Evolutionary conservation across 352 stramenopile species (phyloP).

Genomic region (Phytophthora boehmeriae): DNA sequence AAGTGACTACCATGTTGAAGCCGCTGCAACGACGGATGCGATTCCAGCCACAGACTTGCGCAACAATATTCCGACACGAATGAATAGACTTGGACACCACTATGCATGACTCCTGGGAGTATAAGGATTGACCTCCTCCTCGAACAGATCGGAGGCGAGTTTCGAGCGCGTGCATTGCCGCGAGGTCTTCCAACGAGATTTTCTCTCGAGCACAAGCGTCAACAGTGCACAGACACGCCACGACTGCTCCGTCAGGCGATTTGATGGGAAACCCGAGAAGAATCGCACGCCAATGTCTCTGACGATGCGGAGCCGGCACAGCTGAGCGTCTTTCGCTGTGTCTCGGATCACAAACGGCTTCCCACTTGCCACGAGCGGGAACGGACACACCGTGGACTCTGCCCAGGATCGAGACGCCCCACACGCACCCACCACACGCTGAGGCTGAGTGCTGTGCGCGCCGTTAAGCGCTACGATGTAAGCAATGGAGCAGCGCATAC

Average conservation of each 20-base stretch:
- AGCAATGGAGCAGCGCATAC: conserved; percentile 49
- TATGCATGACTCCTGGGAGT: conserved; percentile 27
- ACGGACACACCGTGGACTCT: conserved; percentile 28
- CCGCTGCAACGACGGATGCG: too few species aligned
- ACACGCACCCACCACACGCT: conserved; percentile 47
- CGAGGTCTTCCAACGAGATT: conserved; percentile 46
- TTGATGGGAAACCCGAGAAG: conserved; percentile 65
- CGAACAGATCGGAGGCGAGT: conserved; percentile 57
- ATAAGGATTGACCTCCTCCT: conserved; percentile 45
- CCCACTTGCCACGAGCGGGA: conserved; percentile 23
- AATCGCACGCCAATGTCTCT: conserved; percentile 50
- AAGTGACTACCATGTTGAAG: not conserved
- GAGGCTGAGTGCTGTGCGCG: conserved; percentile 19
- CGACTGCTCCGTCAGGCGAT: conserved; percentile 17
- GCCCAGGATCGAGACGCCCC: conserved; percentile 18
- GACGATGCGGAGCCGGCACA: conserved; percentile 44
- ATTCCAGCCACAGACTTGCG: too few species aligned
- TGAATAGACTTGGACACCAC: not conserved
- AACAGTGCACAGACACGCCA: conserved; percentile 50
- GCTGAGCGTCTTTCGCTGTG: conserved; percentile 38
- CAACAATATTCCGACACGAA: not conserved
- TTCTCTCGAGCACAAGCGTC: conserved; percentile 36
- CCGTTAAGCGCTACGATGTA: conserved; percentile 49
- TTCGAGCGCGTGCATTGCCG: conserved; percentile 59
- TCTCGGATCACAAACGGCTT: conserved; percentile 55